A percentile compares a stretch with the other conserved stretches of the same genome.
Conservation (phyloP, 2,329 filamentous ascomycete genomes). For the Paecilomyces variotii region DNA sequence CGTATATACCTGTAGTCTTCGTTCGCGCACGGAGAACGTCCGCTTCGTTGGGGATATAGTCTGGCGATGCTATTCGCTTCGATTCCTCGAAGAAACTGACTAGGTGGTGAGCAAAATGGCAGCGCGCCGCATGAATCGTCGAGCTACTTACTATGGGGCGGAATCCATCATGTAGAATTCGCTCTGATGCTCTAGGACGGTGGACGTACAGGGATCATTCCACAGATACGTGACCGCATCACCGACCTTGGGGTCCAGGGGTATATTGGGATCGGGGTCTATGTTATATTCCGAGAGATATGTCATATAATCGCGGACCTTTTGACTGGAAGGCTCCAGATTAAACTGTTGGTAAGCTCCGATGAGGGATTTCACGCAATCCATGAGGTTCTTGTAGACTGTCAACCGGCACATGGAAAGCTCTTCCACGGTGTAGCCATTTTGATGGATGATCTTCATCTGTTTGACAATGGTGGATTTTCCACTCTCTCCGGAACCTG, state of each 20-base stretch:
- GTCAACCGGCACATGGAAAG: conserved; percentile 89
- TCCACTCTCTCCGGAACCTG: conserved; percentile 95
- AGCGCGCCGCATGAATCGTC: conserved; percentile 8
- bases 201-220: conserved; percentile 76
- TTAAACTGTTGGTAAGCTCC: conserved; percentile 87
- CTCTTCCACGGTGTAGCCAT: conserved; percentile 92
- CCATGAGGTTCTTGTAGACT: conserved; percentile 95
- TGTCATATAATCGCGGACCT: conserved; percentile 65
- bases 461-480: conserved; percentile 99
- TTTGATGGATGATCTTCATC: conserved; percentile 99
- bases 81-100: conserved; percentile 92
- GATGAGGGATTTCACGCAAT: conserved; percentile 91
- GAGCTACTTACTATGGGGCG: conserved; percentile 73
- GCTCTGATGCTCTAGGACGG: conserved; percentile 84
- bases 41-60: conserved; percentile 88
- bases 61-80: conserved; percentile 68
- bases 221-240: conserved; percentile 79
- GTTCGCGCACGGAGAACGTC: conserved; percentile 93
- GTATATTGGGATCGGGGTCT: conserved; percentile 79
- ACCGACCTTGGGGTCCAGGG: conserved; percentile 73
- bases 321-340: conserved; percentile 65
- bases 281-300: conserved; percentile 83
- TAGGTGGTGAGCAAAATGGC: conserved; percentile 3
- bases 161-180: conserved; percentile 99
- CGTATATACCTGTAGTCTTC: conserved; percentile 98